Evolutionary conservation across 2,329 filamentous ascomycete species (phyloP), one percentile per base, ranked within the genome.

Genomic region (Parasarocladium wereldwijsianum): DNA sequence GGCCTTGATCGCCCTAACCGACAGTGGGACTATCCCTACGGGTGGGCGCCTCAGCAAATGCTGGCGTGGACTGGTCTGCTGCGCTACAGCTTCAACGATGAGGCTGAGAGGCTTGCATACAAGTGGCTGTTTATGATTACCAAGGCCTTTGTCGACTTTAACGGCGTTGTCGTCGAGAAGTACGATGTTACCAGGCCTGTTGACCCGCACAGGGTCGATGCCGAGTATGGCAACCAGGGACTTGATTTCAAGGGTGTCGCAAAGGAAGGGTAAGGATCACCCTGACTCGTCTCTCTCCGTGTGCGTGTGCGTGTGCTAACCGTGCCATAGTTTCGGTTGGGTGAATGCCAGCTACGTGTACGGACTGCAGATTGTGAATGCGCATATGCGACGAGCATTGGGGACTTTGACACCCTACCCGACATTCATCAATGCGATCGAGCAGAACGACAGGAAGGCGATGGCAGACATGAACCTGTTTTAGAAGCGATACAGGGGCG

Each of bases 81-180:
- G 44, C 77, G 86, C 12, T 98, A 96, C 49, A 85, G 86, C 32
- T 96, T 93, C 50, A 75, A 78, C 17, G 81, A 87, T 15, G 86
- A 94, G 37, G 85, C 85, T 2, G 81, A 93, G 57, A 67, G 85
- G 19, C 58, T 98, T 39, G 81, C 84, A 1, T 98, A 98, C 57
- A 85, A 90, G 54, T 98, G 90, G 90, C 60, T 94, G 31, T 93
- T 86, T 52, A 96, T 96, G 87, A 85, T 94, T 45, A 94, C 84
- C 34, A 94, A 93, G 57, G 86, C 90, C 0, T 96, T 96, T 58
- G 86, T 94, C 36, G 87, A 98, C 52, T 96, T 87, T 64, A 96
- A 96, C 49, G 90, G 90, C 22, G 85, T 94, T 7, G 87, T 98
- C 2, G 90, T 96, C 5, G 90, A 98, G 57, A 98, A 98, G 60